Evolutionary conservation across 1,139 yeast species (phyloP), one percentile per base, ranked within the genome.

Genomic region (Diutina scorzettiae): DNA sequence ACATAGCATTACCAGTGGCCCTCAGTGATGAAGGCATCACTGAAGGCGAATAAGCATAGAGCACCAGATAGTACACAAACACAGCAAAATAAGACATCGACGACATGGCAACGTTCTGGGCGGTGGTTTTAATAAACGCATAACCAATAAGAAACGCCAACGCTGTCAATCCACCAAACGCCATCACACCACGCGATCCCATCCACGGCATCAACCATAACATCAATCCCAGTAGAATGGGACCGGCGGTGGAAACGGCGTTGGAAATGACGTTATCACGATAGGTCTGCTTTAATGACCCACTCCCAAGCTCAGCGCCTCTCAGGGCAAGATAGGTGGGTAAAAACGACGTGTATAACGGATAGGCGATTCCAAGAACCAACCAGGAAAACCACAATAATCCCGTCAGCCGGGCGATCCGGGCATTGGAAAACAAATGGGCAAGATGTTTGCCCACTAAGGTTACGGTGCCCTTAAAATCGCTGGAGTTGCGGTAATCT

Each of bases 31-130:
- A 63, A 1, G 81, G 80, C 55, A 76, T 63, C 31, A 73, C 74
- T 53, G 76, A 81, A 0, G 81, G 80, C 1, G 79, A 71, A 47
- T 70, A 74, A 1, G 79, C 80, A 52, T 71, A 76, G 37, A 76
- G 59, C 41, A 68, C 67, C 0, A 76, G 76, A 50, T 71, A 74
- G 57, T 74, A 75, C 43, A 75, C 62, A 53, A 73, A 71, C 47
- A 73, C 57, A 43, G 70, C 60, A 94, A 91, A 91, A 77, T 91
- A 91, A 33, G 98, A 98, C 62, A 91, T 98, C 3, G 96, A 86
- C 17, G 96, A 81, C 54, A 87, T 73, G 9, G 97, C 89, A 47
- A 91, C 98, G 53, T 84, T 79, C 47, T 68, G 73, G 14, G 64
- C 56, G 41, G 69, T 58, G 2, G 71, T 71, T 49, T 69, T 63